Evolutionary conservation across 2,329 filamentous ascomycete genomes (phyloP).

Genomic region (Neofusicoccum kwambonambiense): DNA sequence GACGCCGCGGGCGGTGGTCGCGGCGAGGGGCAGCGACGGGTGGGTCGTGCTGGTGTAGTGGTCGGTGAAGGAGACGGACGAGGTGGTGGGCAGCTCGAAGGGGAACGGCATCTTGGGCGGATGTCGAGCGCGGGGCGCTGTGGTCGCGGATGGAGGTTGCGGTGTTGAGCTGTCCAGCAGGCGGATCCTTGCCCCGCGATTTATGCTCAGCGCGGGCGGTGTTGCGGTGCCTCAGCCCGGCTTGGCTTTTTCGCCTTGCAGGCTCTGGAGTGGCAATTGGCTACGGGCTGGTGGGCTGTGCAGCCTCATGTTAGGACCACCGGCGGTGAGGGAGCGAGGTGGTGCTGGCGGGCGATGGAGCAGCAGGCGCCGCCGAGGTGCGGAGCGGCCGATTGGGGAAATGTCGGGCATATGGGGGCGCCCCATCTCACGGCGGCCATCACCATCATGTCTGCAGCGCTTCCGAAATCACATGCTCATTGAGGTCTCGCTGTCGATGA

Average conservation of each 20-base stretch:
- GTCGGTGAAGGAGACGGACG: constrained; percentile 76
- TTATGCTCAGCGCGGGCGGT: not conserved
- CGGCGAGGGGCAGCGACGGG: constrained; percentile 79
- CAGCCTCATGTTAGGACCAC: constrained; percentile 2
- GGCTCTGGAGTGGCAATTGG: not conserved
- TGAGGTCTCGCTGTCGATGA: not conserved
- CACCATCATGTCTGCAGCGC: not conserved
- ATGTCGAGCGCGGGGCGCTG: not conserved
- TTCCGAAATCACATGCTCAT: constrained; percentile 13
- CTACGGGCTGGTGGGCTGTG: not conserved
- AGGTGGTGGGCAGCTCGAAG: constrained; percentile 86
- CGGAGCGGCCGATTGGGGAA: not conserved
- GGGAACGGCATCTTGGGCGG: constrained; percentile 73
- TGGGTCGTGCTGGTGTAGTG: constrained; percentile 78
- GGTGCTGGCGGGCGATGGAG: not conserved
- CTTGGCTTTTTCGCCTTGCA: constrained; percentile 1
- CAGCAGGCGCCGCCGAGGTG: not conserved
- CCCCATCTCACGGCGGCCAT: no score
- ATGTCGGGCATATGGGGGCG: not conserved
- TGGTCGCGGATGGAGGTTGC: not conserved
- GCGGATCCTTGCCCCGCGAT: constrained; percentile 3
- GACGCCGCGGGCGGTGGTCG: constrained; percentile 80
- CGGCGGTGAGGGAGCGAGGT: not conserved
- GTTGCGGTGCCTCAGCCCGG: constrained; percentile 9
- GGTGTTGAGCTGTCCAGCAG: not conserved